Conservation (phyloP, 345 rosid genomes). For the Eucalyptus urophylla region DNA sequence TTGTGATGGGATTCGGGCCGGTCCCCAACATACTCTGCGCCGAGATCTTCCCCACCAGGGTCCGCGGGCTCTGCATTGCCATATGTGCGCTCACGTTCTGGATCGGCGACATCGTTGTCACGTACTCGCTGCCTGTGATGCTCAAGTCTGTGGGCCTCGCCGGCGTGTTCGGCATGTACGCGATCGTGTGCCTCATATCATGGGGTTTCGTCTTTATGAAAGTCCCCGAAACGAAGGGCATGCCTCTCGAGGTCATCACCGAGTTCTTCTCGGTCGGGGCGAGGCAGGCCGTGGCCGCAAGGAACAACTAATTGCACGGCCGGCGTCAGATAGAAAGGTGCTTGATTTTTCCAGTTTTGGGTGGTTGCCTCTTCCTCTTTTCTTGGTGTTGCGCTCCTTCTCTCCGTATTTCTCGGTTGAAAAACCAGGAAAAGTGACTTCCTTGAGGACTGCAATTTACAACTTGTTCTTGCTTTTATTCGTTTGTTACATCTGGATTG, state of each 20-base stretch:
- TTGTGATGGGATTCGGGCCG: constrained; percentile 34
- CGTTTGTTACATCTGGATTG: not conserved
- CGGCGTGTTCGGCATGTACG: constrained; percentile 20
- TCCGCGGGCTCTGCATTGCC: constrained; percentile 29
- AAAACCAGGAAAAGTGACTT: not conserved
- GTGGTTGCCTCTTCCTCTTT: not conserved
- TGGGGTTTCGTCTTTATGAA: constrained; percentile 27
- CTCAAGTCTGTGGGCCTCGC: constrained; percentile 21
- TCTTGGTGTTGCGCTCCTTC: not conserved
- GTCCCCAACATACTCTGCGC: constrained; percentile 28
- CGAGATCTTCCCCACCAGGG: constrained; percentile 31
- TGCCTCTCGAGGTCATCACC: constrained; percentile 36
- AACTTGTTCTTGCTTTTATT: not conserved
- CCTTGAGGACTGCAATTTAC: not conserved
- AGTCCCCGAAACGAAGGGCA: constrained; percentile 41
- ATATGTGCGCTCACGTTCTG: constrained; percentile 25
- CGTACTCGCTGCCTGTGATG: constrained; percentile 19
- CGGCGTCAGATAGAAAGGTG: not conserved
- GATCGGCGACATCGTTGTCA: constrained; percentile 16
- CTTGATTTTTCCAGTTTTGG: not conserved
- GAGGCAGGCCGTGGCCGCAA: not conserved
- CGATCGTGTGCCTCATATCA: constrained; percentile 10
- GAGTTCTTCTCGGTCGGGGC: constrained; percentile 36
- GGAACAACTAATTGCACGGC: not conserved
- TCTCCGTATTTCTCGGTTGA: not conserved